Base-by-base conservation (phyloP, 768 basidiomycete species). In the Phaeolepiota aurea region DNA sequence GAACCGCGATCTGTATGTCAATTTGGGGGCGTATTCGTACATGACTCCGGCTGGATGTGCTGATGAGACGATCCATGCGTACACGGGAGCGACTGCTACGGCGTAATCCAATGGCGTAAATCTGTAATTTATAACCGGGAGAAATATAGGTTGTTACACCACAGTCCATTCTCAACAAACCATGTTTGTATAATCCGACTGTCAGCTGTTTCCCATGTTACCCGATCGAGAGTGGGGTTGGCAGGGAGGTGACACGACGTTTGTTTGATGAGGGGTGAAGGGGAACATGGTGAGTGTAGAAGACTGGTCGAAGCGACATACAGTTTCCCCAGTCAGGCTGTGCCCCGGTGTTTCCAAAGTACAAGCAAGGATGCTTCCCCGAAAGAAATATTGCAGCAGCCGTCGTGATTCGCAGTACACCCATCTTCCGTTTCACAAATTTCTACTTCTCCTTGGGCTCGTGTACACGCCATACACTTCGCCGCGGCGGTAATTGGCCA, bases 241-340 rank as follows among this genome's bases (percentile, higher is more conserved):
- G n/a, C n/a, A n/a, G n/a, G n/a, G n/a, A n/a, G n/a, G n/a, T n/a
- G n/a, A n/a, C n/a, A n/a, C n/a, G n/a, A n/a, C n/a, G n/a, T n/a
- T n/a, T n/a, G n/a, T n/a, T n/a, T n/a, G n/a, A n/a, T n/a, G n/a
- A n/a, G n/a, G n/a, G n/a, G n/a, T n/a, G n/a, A n/a, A n/a, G n/a
- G n/a, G n/a, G n/a, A n/a, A n/a, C n/a, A n/a, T n/a, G n/a, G n/a
- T n/a, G n/a, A n/a, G n/a, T n/a, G n/a, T n/a, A n/a, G n/a, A n/a
- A n/a, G n/a, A n/a, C n/a, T n/a, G n/a, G n/a, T n/a, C n/a, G n/a
- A n/a, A n/a, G n/a, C n/a, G 22, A 63, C 76, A 39, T 44, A 88
- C 87, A 92, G 62, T 98, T 94, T 52, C 93, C 93, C 93, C 93
- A 98, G 61, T 98, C 93, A 62, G 94, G 88, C 61, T 84, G 78